Percentiles rank a stretch among this genome's conserved stretches.
Conservation (phyloP, 2,329 filamentous ascomycete species). For the Lachnellula suecica region DNA sequence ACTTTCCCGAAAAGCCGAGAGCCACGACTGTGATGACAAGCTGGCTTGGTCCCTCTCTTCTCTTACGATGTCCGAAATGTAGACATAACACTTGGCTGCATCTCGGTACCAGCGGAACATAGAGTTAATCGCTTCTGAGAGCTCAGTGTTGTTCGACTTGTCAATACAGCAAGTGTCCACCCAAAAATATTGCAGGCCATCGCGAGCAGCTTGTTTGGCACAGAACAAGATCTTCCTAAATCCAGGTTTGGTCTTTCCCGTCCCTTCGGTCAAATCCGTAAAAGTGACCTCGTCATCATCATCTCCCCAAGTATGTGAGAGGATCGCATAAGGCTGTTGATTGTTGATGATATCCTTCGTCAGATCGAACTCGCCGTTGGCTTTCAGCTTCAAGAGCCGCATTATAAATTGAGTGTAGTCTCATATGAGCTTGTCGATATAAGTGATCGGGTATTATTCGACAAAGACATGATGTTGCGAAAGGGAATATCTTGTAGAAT, state of each 20-base stretch:
- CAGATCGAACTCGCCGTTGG: constrained; percentile 2
- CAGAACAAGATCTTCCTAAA: constrained; percentile 6
- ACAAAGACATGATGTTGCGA: too few relatives aligned
- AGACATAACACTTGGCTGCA: constrained; percentile 21
- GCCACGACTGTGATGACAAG: too few relatives aligned
- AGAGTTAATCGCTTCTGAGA: too few relatives aligned
- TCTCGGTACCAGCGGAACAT: constrained; percentile 26
- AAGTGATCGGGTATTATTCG: too few relatives aligned
- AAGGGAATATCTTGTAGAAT: too few relatives aligned
- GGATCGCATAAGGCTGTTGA: constrained; percentile 6
- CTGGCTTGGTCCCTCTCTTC: too few relatives aligned
- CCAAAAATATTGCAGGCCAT: too few relatives aligned
- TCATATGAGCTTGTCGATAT: too few relatives aligned
- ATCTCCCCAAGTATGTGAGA: constrained; percentile 30
- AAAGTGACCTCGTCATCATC: neutral
- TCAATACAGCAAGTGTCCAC: too few relatives aligned
- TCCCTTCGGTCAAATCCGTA: neutral
- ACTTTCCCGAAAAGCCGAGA: too few relatives aligned
- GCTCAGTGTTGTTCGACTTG: too few relatives aligned
- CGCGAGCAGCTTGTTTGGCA: constrained; percentile 1
- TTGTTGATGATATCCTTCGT: neutral
- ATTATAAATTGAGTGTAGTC: too few relatives aligned
- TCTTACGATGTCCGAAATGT: constrained; percentile 10
- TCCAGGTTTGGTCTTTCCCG: neutral
- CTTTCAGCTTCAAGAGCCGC: constrained; percentile 1